Percentiles rank a stretch among this genome's conserved stretches.
phyloP scores from a whole-genome alignment of 2,329 filamentous ascomycete species.

The Botrytis fabae region DNA sequence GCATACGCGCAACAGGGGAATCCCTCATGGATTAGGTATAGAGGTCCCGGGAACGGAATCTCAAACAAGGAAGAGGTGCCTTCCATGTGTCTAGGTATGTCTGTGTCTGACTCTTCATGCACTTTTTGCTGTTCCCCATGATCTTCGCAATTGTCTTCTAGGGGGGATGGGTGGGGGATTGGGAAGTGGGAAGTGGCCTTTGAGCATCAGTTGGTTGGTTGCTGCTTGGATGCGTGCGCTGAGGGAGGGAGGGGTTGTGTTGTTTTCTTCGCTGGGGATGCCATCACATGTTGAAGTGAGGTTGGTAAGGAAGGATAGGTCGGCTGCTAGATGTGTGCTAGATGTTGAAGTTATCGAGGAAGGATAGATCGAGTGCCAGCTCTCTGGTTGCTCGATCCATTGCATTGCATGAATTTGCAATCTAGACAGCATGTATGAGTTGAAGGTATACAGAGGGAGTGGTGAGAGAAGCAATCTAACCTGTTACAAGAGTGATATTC shows the following conservation, averaged over 20 bases:
- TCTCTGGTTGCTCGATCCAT: neutral
- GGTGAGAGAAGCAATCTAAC: neutral
- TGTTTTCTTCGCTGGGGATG: neutral
- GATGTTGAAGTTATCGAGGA: neutral
- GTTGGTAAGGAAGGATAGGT: neutral
- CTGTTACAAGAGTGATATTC: neutral
- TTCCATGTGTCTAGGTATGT: neutral
- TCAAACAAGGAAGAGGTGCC: neutral
- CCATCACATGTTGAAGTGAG: too few relatives aligned
- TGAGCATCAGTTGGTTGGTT: neutral
- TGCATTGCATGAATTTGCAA: slow-evolving; percentile 11
- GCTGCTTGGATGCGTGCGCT: neutral
- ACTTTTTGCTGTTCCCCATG: slow-evolving; percentile 1
- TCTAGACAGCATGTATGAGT: neutral
- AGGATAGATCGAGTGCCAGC: neutral
- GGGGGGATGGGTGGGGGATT: neutral
- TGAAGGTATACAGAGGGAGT: neutral
- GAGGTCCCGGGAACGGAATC: neutral
- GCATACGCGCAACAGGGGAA: neutral
- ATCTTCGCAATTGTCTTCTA: neutral
- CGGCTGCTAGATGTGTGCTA: neutral
- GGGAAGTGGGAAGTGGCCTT: too few relatives aligned
- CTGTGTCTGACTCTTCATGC: neutral
- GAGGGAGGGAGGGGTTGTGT: slow-evolving; percentile 41
- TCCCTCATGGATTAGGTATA: neutral